Evolutionary conservation across 345 rosid genomes (phyloP).

Genomic region (Schrenkiella parvula): DNA sequence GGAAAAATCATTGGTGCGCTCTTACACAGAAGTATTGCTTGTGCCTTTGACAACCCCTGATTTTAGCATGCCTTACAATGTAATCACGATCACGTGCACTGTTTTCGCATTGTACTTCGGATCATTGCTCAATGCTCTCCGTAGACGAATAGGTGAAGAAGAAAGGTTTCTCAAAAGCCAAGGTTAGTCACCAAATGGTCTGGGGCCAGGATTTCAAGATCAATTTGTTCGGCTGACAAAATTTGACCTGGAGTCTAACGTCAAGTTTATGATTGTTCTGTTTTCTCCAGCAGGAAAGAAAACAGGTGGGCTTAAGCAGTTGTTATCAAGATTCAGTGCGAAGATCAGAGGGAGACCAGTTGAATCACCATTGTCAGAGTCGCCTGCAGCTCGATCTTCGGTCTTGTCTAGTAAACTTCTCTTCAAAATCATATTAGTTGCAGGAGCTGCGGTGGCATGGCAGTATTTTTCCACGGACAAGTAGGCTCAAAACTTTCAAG

Average conservation of each 20-base stretch:
- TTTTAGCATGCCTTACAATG: conserved; percentile 99
- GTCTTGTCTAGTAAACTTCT: conserved; percentile 42
- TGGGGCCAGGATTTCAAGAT: background rate
- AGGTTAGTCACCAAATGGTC: conserved; percentile 42
- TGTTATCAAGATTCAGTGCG: conserved; percentile 47
- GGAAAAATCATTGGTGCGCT: conserved; percentile 58
- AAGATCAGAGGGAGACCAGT: conserved; percentile 56
- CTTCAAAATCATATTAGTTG: conserved; percentile 55
- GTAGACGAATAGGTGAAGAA: conserved; percentile 71
- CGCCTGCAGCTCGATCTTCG: conserved; percentile 27
- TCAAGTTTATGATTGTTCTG: conserved; percentile 3
- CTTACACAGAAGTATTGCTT: conserved; percentile 88
- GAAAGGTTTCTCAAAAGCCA: conserved; percentile 64
- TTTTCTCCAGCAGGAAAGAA: conserved; percentile 48
- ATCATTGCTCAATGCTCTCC: conserved; percentile 77
- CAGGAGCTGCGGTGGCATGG: conserved; percentile 63
- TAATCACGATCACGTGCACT: conserved; percentile 91
- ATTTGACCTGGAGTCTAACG: background rate
- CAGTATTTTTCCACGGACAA: conserved; percentile 45
- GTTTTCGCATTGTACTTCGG: conserved; percentile 87
- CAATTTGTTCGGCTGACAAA: background rate
- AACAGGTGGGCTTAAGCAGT: conserved; percentile 35
- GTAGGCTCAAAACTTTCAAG: conserved; percentile 5
- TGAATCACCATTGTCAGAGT: conserved; percentile 25
- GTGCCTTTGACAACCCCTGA: conserved; percentile 95